These are phyloP conservation scores for Cephalotrichum gorgonifer DNA, from an alignment of 2,329 filamentous ascomycete genomes.

Conservation along the genomic window DNA sequence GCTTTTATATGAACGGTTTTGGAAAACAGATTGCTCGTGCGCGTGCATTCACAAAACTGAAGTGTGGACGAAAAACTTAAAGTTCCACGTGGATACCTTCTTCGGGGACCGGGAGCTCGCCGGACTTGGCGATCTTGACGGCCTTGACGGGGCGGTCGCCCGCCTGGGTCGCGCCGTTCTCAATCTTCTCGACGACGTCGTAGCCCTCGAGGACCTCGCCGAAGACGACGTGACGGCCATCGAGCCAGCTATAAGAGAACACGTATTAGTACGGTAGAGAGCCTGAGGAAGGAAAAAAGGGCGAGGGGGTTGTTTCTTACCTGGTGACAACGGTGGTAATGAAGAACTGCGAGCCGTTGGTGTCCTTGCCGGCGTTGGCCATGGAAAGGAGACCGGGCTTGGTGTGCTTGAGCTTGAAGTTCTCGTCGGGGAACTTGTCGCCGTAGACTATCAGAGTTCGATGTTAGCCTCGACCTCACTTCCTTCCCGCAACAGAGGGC, in stretches of 20 bases:
- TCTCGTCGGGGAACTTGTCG: constrained; percentile 76
- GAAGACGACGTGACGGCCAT: constrained; percentile 78
- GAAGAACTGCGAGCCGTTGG: constrained; percentile 86
- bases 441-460: constrained; percentile 55
- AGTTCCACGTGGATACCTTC: constrained; percentile 93
- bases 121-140: constrained; percentile 74
- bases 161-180: constrained; percentile 54
- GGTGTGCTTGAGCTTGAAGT: constrained; percentile 91
- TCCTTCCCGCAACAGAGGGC: not conserved
- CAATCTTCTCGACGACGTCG: constrained; percentile 69
- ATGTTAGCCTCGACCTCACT: not conserved
- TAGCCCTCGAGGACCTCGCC: constrained; percentile 82
- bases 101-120: constrained; percentile 70
- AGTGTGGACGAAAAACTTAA: constrained; percentile 33
- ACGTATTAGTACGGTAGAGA: not conserved
- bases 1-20: not conserved
- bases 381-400: constrained; percentile 77
- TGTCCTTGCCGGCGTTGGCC: constrained; percentile 78
- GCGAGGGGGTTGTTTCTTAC: constrained; percentile 33
- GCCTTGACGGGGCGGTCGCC: constrained; percentile 59
- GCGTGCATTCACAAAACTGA: not conserved
- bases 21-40: not conserved
- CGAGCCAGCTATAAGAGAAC: constrained; percentile 55
- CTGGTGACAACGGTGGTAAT: constrained; percentile 74
- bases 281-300: not conserved